These are phyloP conservation scores for Aspergillus caelatus DNA, from an alignment of 2,329 filamentous ascomycete genomes.

Conservation along the genomic window DNA sequence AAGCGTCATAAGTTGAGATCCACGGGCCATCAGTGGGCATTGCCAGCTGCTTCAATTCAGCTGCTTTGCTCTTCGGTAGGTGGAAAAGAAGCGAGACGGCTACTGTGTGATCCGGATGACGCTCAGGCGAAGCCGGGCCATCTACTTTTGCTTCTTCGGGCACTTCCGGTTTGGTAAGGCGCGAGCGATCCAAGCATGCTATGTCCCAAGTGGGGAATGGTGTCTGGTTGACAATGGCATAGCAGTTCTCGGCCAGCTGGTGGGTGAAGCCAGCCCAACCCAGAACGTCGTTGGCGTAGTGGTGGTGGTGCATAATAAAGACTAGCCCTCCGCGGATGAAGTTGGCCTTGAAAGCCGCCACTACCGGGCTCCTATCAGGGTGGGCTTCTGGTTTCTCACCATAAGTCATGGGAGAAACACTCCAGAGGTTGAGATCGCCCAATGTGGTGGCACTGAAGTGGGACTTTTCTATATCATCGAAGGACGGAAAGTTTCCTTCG, in stretches of 20 bases:
- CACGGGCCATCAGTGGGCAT: slow-evolving; percentile 39
- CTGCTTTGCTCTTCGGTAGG: slow-evolving; percentile 48
- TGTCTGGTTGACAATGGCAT: slow-evolving; percentile 33
- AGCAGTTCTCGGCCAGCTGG: slow-evolving; percentile 50
- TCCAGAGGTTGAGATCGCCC: slow-evolving; percentile 39
- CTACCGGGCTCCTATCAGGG: slow-evolving; percentile 35
- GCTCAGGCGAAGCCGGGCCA: slow-evolving; percentile 13
- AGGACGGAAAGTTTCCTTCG: slow-evolving; percentile 39
- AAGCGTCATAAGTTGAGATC: slow-evolving; percentile 51
- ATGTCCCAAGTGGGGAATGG: slow-evolving; percentile 42
- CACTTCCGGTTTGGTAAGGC: slow-evolving; percentile 32
- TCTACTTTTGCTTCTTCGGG: slow-evolving; percentile 28
- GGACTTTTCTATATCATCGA: slow-evolving; percentile 41
- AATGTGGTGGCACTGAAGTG: slow-evolving; percentile 39
- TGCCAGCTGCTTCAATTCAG: slow-evolving; percentile 43
- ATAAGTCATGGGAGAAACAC: slow-evolving; percentile 41
- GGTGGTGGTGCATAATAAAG: slow-evolving; percentile 48
- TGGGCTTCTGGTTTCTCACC: slow-evolving; percentile 38
- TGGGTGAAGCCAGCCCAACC: slow-evolving; percentile 43
- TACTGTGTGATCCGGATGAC: slow-evolving; percentile 27
- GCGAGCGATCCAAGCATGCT: slow-evolving; percentile 38
- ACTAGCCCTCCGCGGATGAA: slow-evolving; percentile 47
- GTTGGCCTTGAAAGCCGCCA: slow-evolving; percentile 46
- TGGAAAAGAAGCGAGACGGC: slow-evolving; percentile 44
- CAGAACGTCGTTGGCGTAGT: slow-evolving; percentile 49